Evolutionary conservation across 768 basidiomycete genomes (phyloP).

Genomic region (Kwoniella dejecticola): DNA sequence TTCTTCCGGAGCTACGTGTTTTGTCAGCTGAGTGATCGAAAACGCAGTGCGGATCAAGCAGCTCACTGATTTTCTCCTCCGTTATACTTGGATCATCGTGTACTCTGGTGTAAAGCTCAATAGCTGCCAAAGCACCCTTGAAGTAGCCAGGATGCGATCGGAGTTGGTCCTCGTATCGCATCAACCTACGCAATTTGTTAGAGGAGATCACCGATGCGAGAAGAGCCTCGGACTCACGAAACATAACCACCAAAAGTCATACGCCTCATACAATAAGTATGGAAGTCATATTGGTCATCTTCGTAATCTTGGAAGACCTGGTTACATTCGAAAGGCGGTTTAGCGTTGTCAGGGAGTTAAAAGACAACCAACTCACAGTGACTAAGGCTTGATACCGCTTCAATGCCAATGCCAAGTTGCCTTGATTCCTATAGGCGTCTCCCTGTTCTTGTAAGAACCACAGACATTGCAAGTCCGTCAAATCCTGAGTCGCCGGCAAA

Average conservation of each 20-base stretch:
- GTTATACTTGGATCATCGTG: conserved; percentile 49
- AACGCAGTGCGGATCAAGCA: background rate
- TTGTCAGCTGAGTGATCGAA: background rate
- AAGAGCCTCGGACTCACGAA: conserved; percentile 62
- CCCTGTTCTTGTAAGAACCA: conserved; percentile 83
- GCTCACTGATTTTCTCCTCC: conserved; percentile 47
- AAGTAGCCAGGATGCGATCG: conserved; percentile 76
- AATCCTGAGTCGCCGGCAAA: conserved; percentile 70
- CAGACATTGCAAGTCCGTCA: conserved; percentile 94
- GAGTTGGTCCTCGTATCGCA: conserved; percentile 78
- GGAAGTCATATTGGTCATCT: conserved; percentile 98
- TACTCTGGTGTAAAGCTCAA: conserved; percentile 61
- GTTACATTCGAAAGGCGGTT: background rate
- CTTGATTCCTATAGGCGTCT: conserved; percentile 66
- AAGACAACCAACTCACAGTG: conserved; percentile 61
- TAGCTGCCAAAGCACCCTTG: conserved; percentile 69
- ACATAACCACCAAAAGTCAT: conserved; percentile 83
- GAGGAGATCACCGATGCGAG: conserved; percentile 7
- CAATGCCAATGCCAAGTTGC: conserved; percentile 73
- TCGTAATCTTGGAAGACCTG: conserved; percentile 83
- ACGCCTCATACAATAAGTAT: conserved; percentile 87
- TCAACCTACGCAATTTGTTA: conserved; percentile 61
- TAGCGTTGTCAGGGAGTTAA: background rate
- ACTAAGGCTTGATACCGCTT: conserved; percentile 78
- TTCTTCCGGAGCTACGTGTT: conserved; percentile 47